phyloP scores from a whole-genome alignment of 2,329 filamentous ascomycete genomes.

The Trichophyton verrucosum region DNA sequence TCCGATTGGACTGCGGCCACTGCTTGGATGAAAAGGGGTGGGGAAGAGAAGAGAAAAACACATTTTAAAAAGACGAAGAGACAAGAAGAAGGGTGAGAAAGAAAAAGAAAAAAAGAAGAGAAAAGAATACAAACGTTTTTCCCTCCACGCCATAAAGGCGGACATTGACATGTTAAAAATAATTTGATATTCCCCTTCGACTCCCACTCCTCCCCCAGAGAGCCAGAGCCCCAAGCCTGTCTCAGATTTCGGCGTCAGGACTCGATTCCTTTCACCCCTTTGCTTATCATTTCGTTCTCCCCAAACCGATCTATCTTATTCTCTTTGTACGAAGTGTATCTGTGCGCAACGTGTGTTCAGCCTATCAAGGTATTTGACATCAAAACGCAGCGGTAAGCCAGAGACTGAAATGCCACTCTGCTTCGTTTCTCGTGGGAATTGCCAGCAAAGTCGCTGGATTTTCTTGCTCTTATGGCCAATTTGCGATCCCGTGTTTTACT shows the following conservation, averaged over 20 bases:
- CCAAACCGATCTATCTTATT: background rate
- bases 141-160: background rate
- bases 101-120: background rate
- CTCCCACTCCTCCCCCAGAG: background rate
- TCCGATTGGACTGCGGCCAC: constrained; percentile 10
- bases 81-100: background rate
- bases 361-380: background rate
- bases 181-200: background rate
- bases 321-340: background rate
- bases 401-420: background rate
- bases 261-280: background rate
- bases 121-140: background rate
- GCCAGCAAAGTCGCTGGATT: background rate
- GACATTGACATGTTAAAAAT: background rate
- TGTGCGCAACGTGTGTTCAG: background rate
- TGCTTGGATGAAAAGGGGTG: background rate
- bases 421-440: background rate
- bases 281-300: background rate
- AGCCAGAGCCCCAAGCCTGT: background rate
- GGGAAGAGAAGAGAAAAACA: background rate
- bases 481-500: background rate
- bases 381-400: background rate
- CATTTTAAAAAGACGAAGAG: background rate
- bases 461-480: background rate
- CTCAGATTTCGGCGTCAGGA: background rate